Evolutionary conservation across 768 basidiomycete species (phyloP).

Genomic region (Boletus subparvulus): DNA sequence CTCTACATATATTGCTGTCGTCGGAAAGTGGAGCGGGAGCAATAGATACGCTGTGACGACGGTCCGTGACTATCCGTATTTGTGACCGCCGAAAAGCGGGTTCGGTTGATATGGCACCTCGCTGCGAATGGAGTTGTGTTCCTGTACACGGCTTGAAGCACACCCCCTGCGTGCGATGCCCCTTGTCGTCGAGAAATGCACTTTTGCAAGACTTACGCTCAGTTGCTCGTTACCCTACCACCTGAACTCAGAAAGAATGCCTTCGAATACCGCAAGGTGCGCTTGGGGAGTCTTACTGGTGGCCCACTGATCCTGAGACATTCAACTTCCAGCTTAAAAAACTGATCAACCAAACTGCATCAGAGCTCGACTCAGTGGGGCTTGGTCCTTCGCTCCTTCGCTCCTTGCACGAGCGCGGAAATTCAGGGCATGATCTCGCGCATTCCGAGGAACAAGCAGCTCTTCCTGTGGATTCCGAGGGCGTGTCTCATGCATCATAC

Average conservation of each 20-base stretch:
- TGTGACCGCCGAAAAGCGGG: too few relatives aligned
- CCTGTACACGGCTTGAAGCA: background rate
- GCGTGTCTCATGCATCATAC: background rate
- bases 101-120: too few relatives aligned
- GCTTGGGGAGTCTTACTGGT: background rate
- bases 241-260: conserved; percentile 77
- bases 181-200: conserved; percentile 48
- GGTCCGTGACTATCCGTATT: too few relatives aligned
- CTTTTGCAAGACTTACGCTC: conserved; percentile 67
- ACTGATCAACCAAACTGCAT: conserved; percentile 78
- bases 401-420: conserved; percentile 15
- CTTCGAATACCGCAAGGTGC: conserved; percentile 81
- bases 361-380: conserved; percentile 74
- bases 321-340: conserved; percentile 70
- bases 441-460: background rate
- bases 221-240: conserved; percentile 65
- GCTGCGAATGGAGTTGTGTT: background rate
- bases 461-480: background rate
- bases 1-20: too few relatives aligned
- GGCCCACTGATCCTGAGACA: background rate
- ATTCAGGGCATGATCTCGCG: conserved; percentile 9
- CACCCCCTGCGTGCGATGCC: background rate
- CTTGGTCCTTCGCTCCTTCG: conserved; percentile 51
- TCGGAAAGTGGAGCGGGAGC: too few relatives aligned
- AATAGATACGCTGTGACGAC: too few relatives aligned